A percentile compares a stretch with the other conserved stretches of the same genome.
phyloP scores from a whole-genome alignment of 805 yeast species.

The Lipomyces kockii region DNA sequence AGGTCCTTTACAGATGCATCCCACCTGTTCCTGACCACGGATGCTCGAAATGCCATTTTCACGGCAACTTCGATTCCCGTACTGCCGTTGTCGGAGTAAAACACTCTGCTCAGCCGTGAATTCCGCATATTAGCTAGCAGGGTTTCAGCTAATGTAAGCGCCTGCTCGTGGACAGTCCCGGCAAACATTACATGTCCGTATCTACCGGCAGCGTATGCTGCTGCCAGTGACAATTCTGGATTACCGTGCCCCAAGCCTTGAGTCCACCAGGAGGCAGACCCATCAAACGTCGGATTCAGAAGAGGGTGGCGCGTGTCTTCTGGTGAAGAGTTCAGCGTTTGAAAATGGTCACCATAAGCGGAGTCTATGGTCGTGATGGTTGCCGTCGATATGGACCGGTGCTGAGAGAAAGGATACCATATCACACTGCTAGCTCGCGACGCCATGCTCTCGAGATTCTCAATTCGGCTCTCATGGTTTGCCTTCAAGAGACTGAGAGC shows the following conservation, averaged over 20 bases:
- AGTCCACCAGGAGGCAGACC: constrained; percentile 43
- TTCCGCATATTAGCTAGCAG: constrained; percentile 31
- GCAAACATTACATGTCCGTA: constrained; percentile 42
- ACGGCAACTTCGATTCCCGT: constrained; percentile 42
- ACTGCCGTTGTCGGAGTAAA: constrained; percentile 42
- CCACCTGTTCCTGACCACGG: constrained; percentile 34
- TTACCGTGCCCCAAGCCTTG: constrained; percentile 41
- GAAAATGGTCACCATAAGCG: constrained; percentile 39
- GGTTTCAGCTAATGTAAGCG: constrained; percentile 36
- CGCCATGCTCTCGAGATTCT: neutral
- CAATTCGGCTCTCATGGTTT: constrained; percentile 18
- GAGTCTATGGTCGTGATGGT: constrained; percentile 40
- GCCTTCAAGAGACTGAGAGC: constrained; percentile 9
- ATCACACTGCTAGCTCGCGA: constrained; percentile 11
- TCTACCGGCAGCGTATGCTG: constrained; percentile 41
- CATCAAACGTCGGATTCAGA: constrained; percentile 10
- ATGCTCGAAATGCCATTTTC: constrained; percentile 40
- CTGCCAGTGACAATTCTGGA: constrained; percentile 36
- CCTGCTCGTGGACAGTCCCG: constrained; percentile 40
- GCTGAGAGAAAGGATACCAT: constrained; percentile 43
- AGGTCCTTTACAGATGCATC: constrained; percentile 21
- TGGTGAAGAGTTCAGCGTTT: constrained; percentile 9
- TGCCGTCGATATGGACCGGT: constrained; percentile 25
- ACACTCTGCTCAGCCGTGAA: constrained; percentile 34
- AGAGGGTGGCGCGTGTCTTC: neutral